Base-by-base conservation (phyloP, 768 basidiomycete species). In the Rhodosporidiobolus odoratus region DNA sequence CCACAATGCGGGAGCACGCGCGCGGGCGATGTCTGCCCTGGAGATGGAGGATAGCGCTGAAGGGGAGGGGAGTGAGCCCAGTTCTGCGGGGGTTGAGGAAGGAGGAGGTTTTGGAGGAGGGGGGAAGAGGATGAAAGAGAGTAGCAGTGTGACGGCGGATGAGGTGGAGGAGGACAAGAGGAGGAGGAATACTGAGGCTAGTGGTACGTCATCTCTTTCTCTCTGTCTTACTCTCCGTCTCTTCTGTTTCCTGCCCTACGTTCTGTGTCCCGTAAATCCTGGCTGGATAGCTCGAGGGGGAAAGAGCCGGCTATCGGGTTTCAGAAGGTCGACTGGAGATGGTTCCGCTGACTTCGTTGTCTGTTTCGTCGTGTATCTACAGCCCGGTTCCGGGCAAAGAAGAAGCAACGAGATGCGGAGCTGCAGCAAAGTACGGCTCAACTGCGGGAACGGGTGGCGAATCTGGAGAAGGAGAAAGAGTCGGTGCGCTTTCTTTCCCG, bases 101-200 rank as follows among this genome's bases (percentile, higher is more conserved):
- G 32, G n/a, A 23, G 37, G 37, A 17, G 38, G 37, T 6, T 6
- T 4, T 19, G 37, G 35, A 38, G 56, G 23, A 6, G 59, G 45
- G 0, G 34, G 45, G 23, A 7, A 23, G 12, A 41, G 10, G 37
- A 6, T 30, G 48, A 25, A 21, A 34, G 65, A 66, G 32, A 3
- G 53, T 25, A 66, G n/a, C n/a, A n/a, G n/a, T n/a, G n/a, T 59
- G 65, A 64, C 65, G 41, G 47, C 60, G 6, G 71, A 68, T 19
- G 72, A 66, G 35, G 27, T 65, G 2, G 67, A 68, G 56, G 72
- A 73, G 40, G 67, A 69, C 58, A 73, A 69, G 56, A 53, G 72
- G 32, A 57, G 67, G 64, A 43, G 72, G 40, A 73, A 73, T 27
- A 73, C 72, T 0, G 66, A 62, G 27, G 72, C 72, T 30, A 69